These are phyloP conservation scores for Puccinia polysora DNA, from an alignment of 1,284 basidiomycete genomes.

Conservation along the genomic window DNA sequence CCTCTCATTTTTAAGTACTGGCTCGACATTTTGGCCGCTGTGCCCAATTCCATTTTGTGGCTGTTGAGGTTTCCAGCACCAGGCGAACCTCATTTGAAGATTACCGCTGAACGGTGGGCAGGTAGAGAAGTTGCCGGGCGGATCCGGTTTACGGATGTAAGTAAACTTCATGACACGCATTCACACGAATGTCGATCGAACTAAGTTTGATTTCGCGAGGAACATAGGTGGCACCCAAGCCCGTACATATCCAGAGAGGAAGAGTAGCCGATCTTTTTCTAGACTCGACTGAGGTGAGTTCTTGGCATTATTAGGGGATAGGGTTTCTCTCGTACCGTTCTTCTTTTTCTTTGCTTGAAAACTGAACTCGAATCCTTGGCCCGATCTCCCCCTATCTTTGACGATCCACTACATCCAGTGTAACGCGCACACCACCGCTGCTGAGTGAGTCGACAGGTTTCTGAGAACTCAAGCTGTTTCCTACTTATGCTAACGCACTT, in stretches of 20 bases:
- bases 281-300: conserved; percentile 61
- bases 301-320: neutral
- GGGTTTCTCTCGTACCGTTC: too few relatives aligned
- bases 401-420: conserved; percentile 54
- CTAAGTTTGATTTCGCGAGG: too few relatives aligned
- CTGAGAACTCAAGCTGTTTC: too few relatives aligned
- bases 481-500: too few relatives aligned
- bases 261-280: conserved; percentile 62
- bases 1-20: conserved; percentile 61
- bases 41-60: conserved; percentile 62
- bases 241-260: conserved; percentile 60
- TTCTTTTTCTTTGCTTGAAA: too few relatives aligned
- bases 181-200: neutral
- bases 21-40: conserved; percentile 59
- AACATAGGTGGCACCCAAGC: conserved; percentile 54
- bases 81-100: conserved; percentile 60
- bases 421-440: conserved; percentile 63
- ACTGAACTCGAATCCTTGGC: too few relatives aligned
- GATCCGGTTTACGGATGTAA: conserved; percentile 62
- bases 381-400: conserved; percentile 2
- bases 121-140: conserved; percentile 60
- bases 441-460: conserved; percentile 56
- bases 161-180: conserved; percentile 43
- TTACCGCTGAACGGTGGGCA: conserved; percentile 59
- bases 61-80: conserved; percentile 62